Evolutionary conservation across 176 grass and related monocot species (phyloP).

Genomic region (Chloris gayana): DNA sequence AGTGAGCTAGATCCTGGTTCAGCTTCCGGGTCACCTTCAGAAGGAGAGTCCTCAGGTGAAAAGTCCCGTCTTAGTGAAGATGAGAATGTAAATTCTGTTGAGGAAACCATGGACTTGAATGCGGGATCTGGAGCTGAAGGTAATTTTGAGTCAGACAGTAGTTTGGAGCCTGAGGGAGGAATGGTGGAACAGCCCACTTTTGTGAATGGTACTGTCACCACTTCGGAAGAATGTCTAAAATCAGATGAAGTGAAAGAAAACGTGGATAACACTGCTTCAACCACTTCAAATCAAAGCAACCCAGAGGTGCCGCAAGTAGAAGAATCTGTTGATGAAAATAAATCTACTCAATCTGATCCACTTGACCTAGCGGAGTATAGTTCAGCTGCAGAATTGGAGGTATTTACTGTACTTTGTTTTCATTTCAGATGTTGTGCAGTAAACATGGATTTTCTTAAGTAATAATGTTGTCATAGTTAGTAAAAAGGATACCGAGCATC

Average conservation of each 20-base stretch:
- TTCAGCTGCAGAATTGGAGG: conserved; percentile 77
- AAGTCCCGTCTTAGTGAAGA: conserved; percentile 55
- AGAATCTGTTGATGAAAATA: conserved; percentile 24
- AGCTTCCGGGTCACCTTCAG: conserved; percentile 55
- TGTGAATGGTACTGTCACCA: conserved; percentile 32
- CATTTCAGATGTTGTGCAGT: not conserved
- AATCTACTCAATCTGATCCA: conserved; percentile 29
- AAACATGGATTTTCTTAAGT: conserved; percentile 20
- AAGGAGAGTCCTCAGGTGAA: conserved; percentile 65
- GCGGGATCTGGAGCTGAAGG: conserved; percentile 39
- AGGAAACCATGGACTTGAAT: conserved; percentile 22
- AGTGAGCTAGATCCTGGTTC: conserved; percentile 45
- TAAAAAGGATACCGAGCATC: not conserved
- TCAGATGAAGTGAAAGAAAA: conserved; percentile 33
- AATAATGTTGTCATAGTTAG: not conserved
- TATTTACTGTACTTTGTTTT: conserved; percentile 26
- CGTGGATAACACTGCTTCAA: conserved; percentile 30
- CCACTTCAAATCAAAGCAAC: conserved; percentile 27
- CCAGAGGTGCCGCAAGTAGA: conserved; percentile 24
- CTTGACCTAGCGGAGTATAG: conserved; percentile 61
- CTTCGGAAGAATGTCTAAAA: conserved; percentile 35
- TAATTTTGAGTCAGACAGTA: conserved; percentile 47
- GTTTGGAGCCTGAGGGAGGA: conserved; percentile 38
- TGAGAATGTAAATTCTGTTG: conserved; percentile 37
- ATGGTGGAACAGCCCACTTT: conserved; percentile 25